phyloP scores from a whole-genome alignment of 139 green algal species.

The Closterium sp. region DNA sequence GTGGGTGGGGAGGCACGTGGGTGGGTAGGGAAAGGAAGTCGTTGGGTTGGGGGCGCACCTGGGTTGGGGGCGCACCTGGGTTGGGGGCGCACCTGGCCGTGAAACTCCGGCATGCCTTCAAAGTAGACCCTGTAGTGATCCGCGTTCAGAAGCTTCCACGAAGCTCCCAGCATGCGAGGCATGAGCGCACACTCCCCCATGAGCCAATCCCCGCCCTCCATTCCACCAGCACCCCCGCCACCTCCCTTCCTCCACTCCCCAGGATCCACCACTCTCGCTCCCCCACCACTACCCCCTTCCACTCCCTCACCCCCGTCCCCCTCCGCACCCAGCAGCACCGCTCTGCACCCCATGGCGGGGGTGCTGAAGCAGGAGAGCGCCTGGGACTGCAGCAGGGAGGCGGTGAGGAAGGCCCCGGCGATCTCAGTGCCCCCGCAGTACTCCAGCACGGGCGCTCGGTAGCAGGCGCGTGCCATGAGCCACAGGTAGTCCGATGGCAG shows the following conservation, averaged over 20 bases:
- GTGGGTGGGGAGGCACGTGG: background rate
- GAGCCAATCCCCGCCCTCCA: background rate
- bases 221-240: background rate
- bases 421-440: conserved; percentile 93
- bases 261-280: background rate
- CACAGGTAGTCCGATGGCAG: conserved; percentile 74
- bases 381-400: conserved; percentile 70
- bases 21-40: background rate
- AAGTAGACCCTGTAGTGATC: conserved; percentile 85
- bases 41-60: no score
- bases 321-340: conserved; percentile 56
- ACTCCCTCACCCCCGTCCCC: background rate
- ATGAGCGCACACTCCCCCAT: conserved; percentile 70
- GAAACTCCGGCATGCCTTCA: conserved; percentile 74
- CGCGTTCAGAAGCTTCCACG: conserved; percentile 80
- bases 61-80: no score
- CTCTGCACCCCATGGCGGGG: conserved; percentile 61
- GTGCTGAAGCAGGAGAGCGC: conserved; percentile 74
- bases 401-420: conserved; percentile 75
- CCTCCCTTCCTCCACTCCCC: background rate
- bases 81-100: conserved; percentile 16
- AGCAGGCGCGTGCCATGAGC: conserved; percentile 58
- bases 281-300: background rate
- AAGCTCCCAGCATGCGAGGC: conserved; percentile 73
- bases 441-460: conserved; percentile 84